Evolutionary conservation across 1,284 basidiomycete genomes (phyloP).

Genomic region (Ganoderma sinense): DNA sequence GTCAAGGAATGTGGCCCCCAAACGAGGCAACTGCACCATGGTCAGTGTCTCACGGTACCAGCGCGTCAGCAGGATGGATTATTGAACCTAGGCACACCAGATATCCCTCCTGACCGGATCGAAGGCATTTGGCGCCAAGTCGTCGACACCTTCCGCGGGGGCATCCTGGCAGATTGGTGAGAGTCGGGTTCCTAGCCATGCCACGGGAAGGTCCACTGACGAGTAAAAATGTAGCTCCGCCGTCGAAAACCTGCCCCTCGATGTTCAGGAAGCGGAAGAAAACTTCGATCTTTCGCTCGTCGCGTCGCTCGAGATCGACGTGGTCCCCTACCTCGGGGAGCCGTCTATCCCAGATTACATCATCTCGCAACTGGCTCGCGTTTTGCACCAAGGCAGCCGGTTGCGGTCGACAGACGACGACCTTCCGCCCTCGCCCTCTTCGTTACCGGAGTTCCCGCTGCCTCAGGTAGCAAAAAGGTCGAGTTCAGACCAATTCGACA

Average conservation of each 20-base stretch:
- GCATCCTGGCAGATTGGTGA: conserved; percentile 87
- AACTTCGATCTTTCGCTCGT: conserved; percentile 89
- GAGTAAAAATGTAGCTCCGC: conserved; percentile 49
- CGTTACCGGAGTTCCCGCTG: conserved; percentile 25
- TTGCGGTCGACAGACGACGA: conserved; percentile 59
- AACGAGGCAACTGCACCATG: conserved; percentile 54
- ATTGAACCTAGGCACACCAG: conserved; percentile 41
- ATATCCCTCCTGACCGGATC: conserved; percentile 63
- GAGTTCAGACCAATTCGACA: conserved; percentile 37
- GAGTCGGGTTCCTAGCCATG: conserved; percentile 32
- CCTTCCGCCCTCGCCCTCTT: conserved; percentile 33
- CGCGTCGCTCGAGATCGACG: conserved; percentile 77
- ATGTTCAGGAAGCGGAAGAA: conserved; percentile 82
- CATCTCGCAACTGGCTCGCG: conserved; percentile 73
- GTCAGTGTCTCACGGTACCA: conserved; percentile 42
- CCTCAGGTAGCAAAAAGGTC: conserved; percentile 1
- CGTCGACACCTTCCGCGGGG: conserved; percentile 85
- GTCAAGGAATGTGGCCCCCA: conserved; percentile 69
- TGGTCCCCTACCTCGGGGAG: conserved; percentile 81
- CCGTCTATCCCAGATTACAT: conserved; percentile 77
- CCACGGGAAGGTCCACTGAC: conserved; percentile 2
- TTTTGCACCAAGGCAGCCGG: conserved; percentile 79
- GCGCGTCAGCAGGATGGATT: neutral
- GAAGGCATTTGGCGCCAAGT: conserved; percentile 88
- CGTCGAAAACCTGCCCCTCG: conserved; percentile 62